Conservation (phyloP, 2,329 filamentous ascomycete species). For the Diplodia mutila region DNA sequence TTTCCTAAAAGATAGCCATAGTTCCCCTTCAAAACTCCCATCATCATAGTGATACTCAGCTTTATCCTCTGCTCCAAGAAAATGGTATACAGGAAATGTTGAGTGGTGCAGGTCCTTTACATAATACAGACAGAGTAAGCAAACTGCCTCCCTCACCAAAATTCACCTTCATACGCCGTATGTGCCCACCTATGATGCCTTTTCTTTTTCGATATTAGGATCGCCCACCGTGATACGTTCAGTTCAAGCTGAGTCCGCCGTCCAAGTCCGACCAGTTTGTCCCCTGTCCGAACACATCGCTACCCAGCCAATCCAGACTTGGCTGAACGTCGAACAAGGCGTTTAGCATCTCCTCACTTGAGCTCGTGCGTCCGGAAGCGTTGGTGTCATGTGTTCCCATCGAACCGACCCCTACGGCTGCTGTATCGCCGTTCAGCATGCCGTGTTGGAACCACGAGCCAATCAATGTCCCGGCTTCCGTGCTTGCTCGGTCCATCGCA, state of each 20-base stretch:
- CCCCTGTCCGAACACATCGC: conserved; percentile 31
- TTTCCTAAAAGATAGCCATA: too few relatives aligned
- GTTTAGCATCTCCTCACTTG: conserved; percentile 41
- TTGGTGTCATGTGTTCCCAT: background rate
- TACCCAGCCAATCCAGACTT: conserved; percentile 41
- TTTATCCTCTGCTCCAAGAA: background rate
- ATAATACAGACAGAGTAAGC: background rate
- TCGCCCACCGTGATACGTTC: background rate
- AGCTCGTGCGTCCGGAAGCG: background rate
- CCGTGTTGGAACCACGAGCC: conserved; percentile 6
- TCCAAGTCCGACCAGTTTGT: conserved; percentile 3
- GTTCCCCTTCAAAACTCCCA: too few relatives aligned
- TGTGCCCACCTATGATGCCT: background rate
- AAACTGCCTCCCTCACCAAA: background rate
- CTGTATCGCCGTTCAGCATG: background rate
- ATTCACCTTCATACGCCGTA: background rate
- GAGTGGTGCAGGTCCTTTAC: background rate
- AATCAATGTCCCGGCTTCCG: background rate
- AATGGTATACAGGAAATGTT: background rate
- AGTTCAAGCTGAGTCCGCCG: background rate
- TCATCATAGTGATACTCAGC: too few relatives aligned
- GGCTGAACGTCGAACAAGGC: conserved; percentile 41
- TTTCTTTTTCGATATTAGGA: background rate
- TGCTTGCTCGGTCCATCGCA: background rate
- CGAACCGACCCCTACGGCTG: background rate